Conservation (phyloP, 352 stramenopile genomes). For the Plasmopara halstedii region DNA sequence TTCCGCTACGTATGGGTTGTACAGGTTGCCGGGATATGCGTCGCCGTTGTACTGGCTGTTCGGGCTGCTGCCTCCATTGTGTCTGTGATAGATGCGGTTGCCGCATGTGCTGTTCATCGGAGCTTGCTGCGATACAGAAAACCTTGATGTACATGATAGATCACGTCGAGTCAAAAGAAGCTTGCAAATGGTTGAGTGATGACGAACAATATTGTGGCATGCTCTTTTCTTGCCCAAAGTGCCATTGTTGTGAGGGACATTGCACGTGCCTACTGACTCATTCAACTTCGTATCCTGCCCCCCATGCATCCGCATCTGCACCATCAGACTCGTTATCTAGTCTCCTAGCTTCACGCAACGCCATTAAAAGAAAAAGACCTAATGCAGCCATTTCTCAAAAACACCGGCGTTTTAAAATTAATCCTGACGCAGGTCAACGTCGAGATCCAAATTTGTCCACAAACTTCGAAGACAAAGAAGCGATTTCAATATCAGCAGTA, state of each 20-base stretch:
- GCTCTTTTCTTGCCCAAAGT: slow-evolving; percentile 29
- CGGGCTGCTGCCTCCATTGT: slow-evolving; percentile 61
- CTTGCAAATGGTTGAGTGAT: slow-evolving; percentile 44
- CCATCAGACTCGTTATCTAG: slow-evolving; percentile 1
- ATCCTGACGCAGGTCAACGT: slow-evolving; percentile 19
- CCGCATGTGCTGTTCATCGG: slow-evolving; percentile 64
- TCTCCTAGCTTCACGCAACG: slow-evolving; percentile 9
- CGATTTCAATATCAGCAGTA: not conserved
- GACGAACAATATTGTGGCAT: slow-evolving; percentile 27
- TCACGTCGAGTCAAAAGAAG: slow-evolving; percentile 46
- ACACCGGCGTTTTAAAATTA: slow-evolving; percentile 29
- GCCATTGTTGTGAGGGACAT: slow-evolving; percentile 32
- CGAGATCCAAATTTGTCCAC: slow-evolving; percentile 7
- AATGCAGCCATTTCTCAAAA: slow-evolving; percentile 1
- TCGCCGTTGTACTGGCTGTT: slow-evolving; percentile 54
- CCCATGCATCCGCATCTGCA: not conserved
- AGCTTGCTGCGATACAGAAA: slow-evolving; percentile 48
- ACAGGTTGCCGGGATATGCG: slow-evolving; percentile 51
- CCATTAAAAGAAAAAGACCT: slow-evolving; percentile 1
- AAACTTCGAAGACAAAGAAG: slow-evolving; percentile 1
- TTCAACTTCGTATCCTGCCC: not conserved
- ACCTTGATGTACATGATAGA: slow-evolving; percentile 46
- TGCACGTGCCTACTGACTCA: slow-evolving; percentile 25
- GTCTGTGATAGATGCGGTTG: slow-evolving; percentile 62
- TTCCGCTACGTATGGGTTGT: slow-evolving; percentile 52